Conservation (phyloP, 164 flowering plant genomes). For the Tetrastigma voinierianum region DNA sequence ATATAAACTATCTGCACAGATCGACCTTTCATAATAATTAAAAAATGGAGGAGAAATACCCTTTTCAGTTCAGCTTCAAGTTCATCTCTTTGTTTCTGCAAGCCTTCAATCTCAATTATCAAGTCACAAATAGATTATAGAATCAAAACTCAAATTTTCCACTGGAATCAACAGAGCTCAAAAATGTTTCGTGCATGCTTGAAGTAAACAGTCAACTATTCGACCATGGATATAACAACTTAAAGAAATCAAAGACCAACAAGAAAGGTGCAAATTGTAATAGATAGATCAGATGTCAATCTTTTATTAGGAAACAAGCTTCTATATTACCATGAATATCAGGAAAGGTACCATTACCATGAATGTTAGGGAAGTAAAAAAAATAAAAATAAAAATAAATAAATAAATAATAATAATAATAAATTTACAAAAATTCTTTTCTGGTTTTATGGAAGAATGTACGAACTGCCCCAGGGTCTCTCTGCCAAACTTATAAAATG, state of each 20-base stretch:
- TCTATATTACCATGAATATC: too few species aligned
- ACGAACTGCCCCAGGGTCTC: too few species aligned
- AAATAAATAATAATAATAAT: too few species aligned
- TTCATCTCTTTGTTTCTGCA: constrained; percentile 68
- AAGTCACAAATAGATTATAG: constrained; percentile 41
- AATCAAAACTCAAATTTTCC: neutral
- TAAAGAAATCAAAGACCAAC: neutral
- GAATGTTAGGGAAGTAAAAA: too few species aligned
- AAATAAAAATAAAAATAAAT: too few species aligned
- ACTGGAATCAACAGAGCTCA: neutral
- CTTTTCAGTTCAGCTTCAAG: constrained; percentile 80
- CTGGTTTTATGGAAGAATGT: too few species aligned
- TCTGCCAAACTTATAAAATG: too few species aligned
- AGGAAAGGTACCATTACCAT: too few species aligned
- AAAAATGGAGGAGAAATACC: constrained; percentile 36
- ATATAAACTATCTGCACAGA: too few species aligned
- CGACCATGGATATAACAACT: neutral
- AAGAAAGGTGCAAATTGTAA: neutral
- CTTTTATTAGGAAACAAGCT: too few species aligned
- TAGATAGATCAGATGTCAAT: neutral
- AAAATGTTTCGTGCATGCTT: neutral
- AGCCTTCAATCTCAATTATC: constrained; percentile 52
- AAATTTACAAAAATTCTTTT: too few species aligned
- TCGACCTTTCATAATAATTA: too few species aligned
- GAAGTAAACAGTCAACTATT: neutral